Conservation (phyloP, 2,329 filamentous ascomycete species). For the Aureobasidium pullulans region DNA sequence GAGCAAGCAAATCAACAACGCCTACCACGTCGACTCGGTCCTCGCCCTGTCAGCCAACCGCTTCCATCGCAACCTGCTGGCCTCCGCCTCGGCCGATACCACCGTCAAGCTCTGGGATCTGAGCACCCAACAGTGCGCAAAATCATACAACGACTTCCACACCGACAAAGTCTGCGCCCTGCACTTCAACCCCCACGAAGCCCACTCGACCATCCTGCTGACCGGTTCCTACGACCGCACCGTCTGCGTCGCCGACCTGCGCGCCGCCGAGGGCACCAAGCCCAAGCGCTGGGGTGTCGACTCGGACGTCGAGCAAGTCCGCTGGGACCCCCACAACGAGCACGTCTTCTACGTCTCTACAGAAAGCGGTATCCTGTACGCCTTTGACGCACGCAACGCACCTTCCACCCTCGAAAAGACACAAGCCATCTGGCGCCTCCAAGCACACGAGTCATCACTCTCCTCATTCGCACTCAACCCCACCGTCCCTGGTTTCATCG, state of each 20-base stretch:
- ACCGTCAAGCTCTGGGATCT: constrained; percentile 98
- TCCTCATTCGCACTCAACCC: constrained; percentile 91
- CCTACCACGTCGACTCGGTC: constrained; percentile 90
- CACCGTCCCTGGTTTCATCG: constrained; percentile 84
- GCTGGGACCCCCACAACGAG: constrained; percentile 86
- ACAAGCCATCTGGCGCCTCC: constrained; percentile 87
- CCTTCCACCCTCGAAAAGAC: constrained; percentile 64
- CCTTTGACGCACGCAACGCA: constrained; percentile 75
- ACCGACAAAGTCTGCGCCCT: constrained; percentile 97
- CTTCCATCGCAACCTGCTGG: constrained; percentile 87
- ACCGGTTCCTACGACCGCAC: constrained; percentile 95
- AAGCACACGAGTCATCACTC: constrained; percentile 88
- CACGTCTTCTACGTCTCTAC: constrained; percentile 94
- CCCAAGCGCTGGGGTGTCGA: constrained; percentile 86
- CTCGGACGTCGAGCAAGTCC: constrained; percentile 85
- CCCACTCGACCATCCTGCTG: constrained; percentile 78
- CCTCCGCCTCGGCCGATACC: constrained; percentile 91
- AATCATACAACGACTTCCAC: constrained; percentile 82
- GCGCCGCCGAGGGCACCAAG: constrained; percentile 71
- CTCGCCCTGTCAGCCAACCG: constrained; percentile 87
- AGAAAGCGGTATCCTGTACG: constrained; percentile 84
- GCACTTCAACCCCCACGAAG: constrained; percentile 88
- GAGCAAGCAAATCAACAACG: constrained; percentile 77
- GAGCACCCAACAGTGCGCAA: constrained; percentile 83
- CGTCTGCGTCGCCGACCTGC: constrained; percentile 91